Evolutionary conservation across 2,329 filamentous ascomycete genomes (phyloP).

Genomic region (Tolypocladium capitatum): DNA sequence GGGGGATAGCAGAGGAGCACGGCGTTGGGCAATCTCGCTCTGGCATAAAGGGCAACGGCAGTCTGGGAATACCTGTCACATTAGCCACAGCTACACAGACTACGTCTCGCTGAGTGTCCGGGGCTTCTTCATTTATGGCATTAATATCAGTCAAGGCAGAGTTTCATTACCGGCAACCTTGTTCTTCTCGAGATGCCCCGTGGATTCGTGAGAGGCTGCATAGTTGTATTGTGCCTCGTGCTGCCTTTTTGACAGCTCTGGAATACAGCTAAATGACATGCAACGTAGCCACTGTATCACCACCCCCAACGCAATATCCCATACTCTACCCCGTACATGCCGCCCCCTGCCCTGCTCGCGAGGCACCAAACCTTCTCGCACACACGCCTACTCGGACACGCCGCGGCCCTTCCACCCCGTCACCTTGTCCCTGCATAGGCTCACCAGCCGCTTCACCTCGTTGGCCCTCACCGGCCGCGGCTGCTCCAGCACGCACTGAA

Average conservation of each 20-base stretch:
- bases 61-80: neutral
- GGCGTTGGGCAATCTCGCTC: neutral
- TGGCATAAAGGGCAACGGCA: neutral
- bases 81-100: neutral
- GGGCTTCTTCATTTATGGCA: too few relatives aligned
- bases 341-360: neutral
- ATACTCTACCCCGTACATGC: neutral
- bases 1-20: neutral
- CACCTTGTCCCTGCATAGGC: slow-evolving; percentile 14
- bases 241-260: neutral
- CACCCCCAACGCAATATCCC: neutral
- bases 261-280: neutral
- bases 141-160: neutral
- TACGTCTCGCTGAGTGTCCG: too few relatives aligned
- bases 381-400: slow-evolving; percentile 6
- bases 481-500: slow-evolving; percentile 16
- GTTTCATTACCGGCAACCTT: too few relatives aligned
- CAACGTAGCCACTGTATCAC: neutral
- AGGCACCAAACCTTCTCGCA: neutral
- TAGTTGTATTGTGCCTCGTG: neutral
- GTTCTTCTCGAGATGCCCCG: too few relatives aligned
- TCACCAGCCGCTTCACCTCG: slow-evolving; percentile 16
- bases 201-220: neutral
- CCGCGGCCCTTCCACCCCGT: slow-evolving; percentile 9
- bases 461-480: slow-evolving; percentile 16